Base-by-base conservation (phyloP, 2,329 filamentous ascomycete genomes). In the Exophiala oligosperma region DNA sequence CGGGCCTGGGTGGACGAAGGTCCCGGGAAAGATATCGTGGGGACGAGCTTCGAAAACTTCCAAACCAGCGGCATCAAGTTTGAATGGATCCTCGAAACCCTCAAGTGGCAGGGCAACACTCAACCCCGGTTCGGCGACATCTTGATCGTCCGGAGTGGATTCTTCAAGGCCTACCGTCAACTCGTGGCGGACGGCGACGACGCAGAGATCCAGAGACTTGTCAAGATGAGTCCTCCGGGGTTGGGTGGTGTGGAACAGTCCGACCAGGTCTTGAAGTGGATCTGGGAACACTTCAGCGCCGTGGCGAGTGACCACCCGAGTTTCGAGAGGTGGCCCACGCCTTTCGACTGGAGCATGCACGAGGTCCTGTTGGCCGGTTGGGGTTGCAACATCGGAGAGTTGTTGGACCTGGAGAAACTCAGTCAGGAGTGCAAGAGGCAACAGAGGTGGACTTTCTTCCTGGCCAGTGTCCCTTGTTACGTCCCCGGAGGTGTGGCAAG, bases 381-480 rank as follows among this genome's bases (percentile, higher is more conserved):
- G 68, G 69, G 69, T 0, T 66, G 68, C 52, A 64, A 68, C 32
- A 69, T 71, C 40, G 69, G 69, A 8, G 68, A 71, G 58, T 44
- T 69, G 44, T 64, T 70, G 54, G 74, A 79, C 64, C 65, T 79
- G 17, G 76, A 80, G 64, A 66, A 65, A 41, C 63, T 79, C 54
- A 67, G 71, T 17, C 59, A 67, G 51, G 67, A 73, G 57, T 79
- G 77, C 66, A 67, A 67, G 52, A 64, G 69, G 58, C 67, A 67
- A 49, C 62, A 64, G 1, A 66, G 76, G 23, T 77, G 71, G 72
- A 69, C 64, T 1, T 83, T 83, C 59, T 83, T 83, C 59, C 67
- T 83, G 21, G 74, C 74, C 1, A 79, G 76, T 21, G 62, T 66
- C 44, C 64, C 60, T 4, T 59, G 56, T 52, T 59, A 67, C 60